Evolutionary conservation across 345 rosid species (phyloP).

Genomic region (Erysimum cheiranthoides): DNA sequence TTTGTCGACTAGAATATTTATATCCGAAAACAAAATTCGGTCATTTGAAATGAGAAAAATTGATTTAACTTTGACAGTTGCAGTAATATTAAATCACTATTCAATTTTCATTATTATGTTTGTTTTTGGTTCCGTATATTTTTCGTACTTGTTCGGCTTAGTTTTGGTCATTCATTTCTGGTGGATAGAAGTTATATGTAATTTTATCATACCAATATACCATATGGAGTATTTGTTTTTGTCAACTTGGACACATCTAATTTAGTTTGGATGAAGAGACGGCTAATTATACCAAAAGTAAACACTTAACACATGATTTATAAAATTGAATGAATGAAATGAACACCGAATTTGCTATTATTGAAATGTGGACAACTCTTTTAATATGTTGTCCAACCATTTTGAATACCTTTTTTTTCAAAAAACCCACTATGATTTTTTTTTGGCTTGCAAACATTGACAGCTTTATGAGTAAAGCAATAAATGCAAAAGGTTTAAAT

Average conservation of each 20-base stretch:
- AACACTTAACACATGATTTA: conserved; percentile 15
- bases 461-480: conserved; percentile 33
- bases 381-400: conserved; percentile 4
- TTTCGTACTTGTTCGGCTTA: background rate
- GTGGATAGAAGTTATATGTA: background rate
- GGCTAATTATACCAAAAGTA: conserved; percentile 29
- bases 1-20: background rate
- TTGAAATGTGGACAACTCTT: background rate
- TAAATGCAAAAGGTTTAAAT: conserved; percentile 32
- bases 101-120: background rate
- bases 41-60: background rate
- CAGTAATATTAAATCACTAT: background rate
- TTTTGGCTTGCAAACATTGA: conserved; percentile 31
- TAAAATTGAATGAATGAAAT: conserved; percentile 18
- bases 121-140: background rate
- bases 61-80: too few species aligned
- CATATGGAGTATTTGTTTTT: too few species aligned
- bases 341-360: conserved; percentile 14
- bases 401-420: background rate
- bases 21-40: background rate
- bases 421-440: background rate
- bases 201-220: background rate
- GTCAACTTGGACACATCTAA: too few species aligned
- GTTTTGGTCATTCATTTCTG: background rate
- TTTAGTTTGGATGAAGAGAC: conserved; percentile 22